These are phyloP conservation scores for Venturia aucupariae DNA, from an alignment of 2,329 filamentous ascomycete genomes.

Conservation along the genomic window DNA sequence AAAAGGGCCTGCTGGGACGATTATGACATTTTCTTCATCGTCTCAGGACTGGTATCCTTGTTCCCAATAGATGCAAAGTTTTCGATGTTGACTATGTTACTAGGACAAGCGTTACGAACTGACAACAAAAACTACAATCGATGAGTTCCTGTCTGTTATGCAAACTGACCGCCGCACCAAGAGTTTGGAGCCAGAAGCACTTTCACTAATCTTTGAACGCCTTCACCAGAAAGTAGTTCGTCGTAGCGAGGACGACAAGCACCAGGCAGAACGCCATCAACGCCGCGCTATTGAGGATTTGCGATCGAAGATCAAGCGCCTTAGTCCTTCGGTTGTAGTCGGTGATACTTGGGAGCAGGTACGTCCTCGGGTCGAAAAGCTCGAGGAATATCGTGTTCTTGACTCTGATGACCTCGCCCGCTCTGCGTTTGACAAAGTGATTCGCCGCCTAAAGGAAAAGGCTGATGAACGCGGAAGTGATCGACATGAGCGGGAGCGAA, in stretches of 20 bases:
- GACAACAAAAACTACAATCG: constrained; percentile 73
- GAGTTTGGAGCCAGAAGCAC: constrained; percentile 71
- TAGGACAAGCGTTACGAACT: constrained; percentile 90
- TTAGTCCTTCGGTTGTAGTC: constrained; percentile 71
- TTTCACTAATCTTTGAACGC: constrained; percentile 76
- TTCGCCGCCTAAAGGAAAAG: constrained; percentile 83
- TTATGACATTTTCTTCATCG: constrained; percentile 9
- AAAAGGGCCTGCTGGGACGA: not conserved
- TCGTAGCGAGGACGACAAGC: constrained; percentile 75
- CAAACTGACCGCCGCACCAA: constrained; percentile 79
- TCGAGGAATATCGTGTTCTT: constrained; percentile 76
- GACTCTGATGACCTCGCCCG: constrained; percentile 74
- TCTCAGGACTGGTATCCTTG: not conserved
- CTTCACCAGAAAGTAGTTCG: constrained; percentile 79
- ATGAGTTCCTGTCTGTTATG: constrained; percentile 78
- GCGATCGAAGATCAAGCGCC: constrained; percentile 75
- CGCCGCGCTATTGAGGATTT: constrained; percentile 77
- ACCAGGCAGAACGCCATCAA: constrained; percentile 61
- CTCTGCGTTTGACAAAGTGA: constrained; percentile 81
- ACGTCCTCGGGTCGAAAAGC: constrained; percentile 66
- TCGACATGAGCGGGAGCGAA: constrained; percentile 38
- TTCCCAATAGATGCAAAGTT: not conserved
- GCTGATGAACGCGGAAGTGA: constrained; percentile 57
- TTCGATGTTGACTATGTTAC: constrained; percentile 2
- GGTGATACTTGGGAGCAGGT: constrained; percentile 86